These are phyloP conservation scores for Phytophthora cactorum DNA, from an alignment of 352 stramenopile species.

Conservation along the genomic window DNA sequence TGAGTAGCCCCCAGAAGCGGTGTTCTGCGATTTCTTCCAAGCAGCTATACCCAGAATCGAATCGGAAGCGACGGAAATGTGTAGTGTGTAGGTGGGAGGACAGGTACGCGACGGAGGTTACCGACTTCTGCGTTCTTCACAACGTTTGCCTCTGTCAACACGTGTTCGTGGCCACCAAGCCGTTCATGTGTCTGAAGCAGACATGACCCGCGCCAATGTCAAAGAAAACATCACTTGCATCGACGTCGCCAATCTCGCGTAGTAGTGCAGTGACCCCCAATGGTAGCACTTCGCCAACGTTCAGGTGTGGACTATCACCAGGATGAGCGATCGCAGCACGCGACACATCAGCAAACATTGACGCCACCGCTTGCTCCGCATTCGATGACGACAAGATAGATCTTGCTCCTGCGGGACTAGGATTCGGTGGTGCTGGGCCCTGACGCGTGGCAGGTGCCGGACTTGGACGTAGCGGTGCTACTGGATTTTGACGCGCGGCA, in stretches of 20 bases:
- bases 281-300: background rate
- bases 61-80: background rate
- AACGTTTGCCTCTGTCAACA: background rate
- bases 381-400: no score
- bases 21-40: no score
- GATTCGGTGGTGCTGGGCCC: no score
- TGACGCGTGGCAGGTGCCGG: no score
- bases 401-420: no score
- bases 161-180: no score
- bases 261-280: background rate
- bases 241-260: background rate
- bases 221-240: background rate
- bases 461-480: no score
- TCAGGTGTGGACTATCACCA: background rate
- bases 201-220: background rate
- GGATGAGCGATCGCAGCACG: background rate
- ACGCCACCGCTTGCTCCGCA: background rate
- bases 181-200: background rate
- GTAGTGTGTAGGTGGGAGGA: background rate
- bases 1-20: no score
- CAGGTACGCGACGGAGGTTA: background rate
- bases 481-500: no score
- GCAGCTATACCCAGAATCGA: background rate
- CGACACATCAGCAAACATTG: background rate
- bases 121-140: background rate